These are phyloP conservation scores for Boletus sensibilis DNA, from an alignment of 768 basidiomycete species.

Conservation along the genomic window DNA sequence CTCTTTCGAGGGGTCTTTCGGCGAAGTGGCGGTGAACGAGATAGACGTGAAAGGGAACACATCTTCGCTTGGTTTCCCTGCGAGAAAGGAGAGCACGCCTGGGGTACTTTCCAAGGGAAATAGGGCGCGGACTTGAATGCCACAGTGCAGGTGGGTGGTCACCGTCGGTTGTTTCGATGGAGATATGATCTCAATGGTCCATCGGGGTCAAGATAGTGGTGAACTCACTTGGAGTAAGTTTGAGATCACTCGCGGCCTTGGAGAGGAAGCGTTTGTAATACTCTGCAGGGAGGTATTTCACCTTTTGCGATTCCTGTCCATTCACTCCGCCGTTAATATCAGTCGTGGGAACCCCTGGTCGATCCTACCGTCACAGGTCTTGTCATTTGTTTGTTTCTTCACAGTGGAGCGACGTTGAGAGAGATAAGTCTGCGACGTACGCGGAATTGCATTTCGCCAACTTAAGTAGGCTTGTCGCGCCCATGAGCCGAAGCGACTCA, in stretches of 20 bases:
- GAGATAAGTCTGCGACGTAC: background rate
- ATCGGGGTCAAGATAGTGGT: background rate
- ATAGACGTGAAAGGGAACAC: constrained; percentile 84
- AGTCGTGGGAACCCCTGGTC: background rate
- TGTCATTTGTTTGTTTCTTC: background rate
- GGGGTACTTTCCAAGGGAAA: constrained; percentile 72
- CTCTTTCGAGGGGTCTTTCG: constrained; percentile 42
- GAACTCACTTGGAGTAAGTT: constrained; percentile 54
- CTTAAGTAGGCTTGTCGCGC: background rate
- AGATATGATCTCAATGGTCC: background rate
- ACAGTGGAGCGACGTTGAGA: background rate
- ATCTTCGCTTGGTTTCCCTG: constrained; percentile 79
- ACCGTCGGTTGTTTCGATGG: background rate
- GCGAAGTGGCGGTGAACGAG: constrained; percentile 54
- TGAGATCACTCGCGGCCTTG: constrained; percentile 50
- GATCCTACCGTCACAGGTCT: background rate
- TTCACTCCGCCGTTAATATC: background rate
- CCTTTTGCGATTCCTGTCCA: background rate
- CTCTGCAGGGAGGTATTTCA: constrained; percentile 40
- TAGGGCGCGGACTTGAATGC: constrained; percentile 53
- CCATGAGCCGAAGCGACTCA: background rate
- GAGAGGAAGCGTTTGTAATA: constrained; percentile 60
- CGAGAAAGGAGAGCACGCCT: constrained; percentile 70
- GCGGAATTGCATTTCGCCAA: background rate
- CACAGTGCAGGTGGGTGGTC: background rate